Base-by-base conservation (phyloP, 352 stramenopile genomes). In the Pythium volutum region DNA sequence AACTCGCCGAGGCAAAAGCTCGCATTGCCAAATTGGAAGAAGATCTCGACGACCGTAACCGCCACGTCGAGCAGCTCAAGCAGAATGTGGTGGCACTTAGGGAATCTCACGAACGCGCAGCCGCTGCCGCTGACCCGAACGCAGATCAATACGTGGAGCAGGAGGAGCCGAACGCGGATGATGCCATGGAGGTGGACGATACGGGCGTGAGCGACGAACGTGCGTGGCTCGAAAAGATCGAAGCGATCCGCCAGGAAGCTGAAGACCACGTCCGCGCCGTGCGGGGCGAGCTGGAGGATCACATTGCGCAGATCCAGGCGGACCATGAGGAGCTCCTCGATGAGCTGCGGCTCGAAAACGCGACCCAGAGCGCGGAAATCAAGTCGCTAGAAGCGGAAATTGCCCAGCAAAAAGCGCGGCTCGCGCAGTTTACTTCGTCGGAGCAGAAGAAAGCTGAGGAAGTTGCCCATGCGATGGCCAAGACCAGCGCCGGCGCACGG, bases 371-470 rank as follows among this genome's bases (percentile, higher is more conserved):
- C 7, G 75, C 79, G 4, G 75, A 89, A 29, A 73, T 91, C 26
- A 85, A 90, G 47, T 54, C 75, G 4, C 42, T 91, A n/a, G 75
- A 91, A 36, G 67, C 70, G 0, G 83, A 95, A 41, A 64, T 91
- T 18, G 75, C 75, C 2, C 83, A 90, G 59, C 78, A 91, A 23
- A 89, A 91, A 48, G 50, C 67, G 20, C 74, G 85, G 14, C 84
- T 91, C 55, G 74, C 66, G 4, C 71, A 81, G 34, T 91, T 95
- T 47, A 87, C 77, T 12, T 68, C 73, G 18, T 64, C 69, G 0
- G 83, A 95, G 55, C 86, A 93, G 58, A 88, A 87, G 66, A 89
- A 87, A 49, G 79, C 76, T 0, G 86, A 95, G 27, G 86, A 95
- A 51, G 74, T 93, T 14, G 86, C 80, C 0, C 69, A 81, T 27